Base-by-base conservation (phyloP, 1,284 basidiomycete species). In the Malassezia psittaci region DNA sequence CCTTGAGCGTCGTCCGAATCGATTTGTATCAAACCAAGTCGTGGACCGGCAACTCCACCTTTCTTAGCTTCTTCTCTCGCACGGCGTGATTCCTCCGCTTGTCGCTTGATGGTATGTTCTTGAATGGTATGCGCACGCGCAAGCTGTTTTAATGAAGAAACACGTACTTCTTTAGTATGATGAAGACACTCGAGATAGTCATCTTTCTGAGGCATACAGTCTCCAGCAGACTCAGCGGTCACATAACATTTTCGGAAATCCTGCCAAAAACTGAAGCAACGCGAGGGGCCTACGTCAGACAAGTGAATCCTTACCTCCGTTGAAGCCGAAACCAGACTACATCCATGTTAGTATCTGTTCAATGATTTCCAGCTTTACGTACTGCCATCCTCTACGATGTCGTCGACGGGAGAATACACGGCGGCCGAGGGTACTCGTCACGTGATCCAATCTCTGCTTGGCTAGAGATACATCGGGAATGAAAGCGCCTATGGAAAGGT, bases 101-200 rank as follows among this genome's bases (percentile, higher is more conserved):
- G 55, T 36, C 46, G 37, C 51, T 57, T 29, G 34, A 52, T 61
- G 32, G 54, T 50, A 19, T 59, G 61, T 48, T 59, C 47, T 48
- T 45, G 50, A n/a, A 51, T 33, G 9, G 13, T n/a, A 33, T 50
- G 46, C 11, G 52, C 52, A 37, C 57, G 57, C 44, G 52, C 57
- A 34, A 59, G 48, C 57, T 59, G 41, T 13, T 24, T 45, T 18
- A 45, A 21, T 2, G 24, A 2, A 11, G 5, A 40, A 9, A 6
- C 5, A 39, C 57, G 15, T 61, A 90, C 90, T 83, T 93, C 90
- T 77, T 93, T 88, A 41, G 82, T 85, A 72, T 86, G 84, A 75
- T 94, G 90, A 57, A 96, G 78, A 77, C 91, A 96, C 76, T 94
- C 90, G 55, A 94, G 75, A 78, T 96, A 96, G 76, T 94, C 90